A percentile compares a stretch with the other conserved stretches of the same genome.
Conservation (phyloP, 2,329 filamentous ascomycete genomes). For the Penicillium corylophilum region DNA sequence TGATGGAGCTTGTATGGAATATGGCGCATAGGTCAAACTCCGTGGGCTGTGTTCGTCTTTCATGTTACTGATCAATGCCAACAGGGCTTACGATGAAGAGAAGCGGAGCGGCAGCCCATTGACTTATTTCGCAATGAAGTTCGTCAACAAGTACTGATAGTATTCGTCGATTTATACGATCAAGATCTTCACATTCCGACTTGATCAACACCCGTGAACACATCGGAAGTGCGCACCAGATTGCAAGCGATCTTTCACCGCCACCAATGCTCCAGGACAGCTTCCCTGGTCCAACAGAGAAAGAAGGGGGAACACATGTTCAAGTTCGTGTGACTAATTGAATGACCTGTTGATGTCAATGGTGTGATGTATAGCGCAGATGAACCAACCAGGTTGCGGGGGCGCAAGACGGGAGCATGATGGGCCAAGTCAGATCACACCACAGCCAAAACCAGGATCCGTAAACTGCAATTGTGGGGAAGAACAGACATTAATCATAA, state of each 20-base stretch:
- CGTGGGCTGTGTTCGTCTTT: background rate
- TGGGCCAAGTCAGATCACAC: background rate
- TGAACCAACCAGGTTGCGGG: background rate
- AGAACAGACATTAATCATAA: background rate
- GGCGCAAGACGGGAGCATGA: background rate
- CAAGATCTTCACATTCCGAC: background rate
- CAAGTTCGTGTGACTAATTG: background rate
- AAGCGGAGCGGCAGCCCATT: background rate
- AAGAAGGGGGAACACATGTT: background rate
- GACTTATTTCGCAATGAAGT: background rate
- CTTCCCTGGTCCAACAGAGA: background rate
- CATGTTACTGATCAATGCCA: background rate
- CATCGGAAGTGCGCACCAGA: background rate
- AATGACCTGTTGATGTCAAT: background rate
- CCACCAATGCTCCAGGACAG: background rate
- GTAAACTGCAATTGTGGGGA: background rate
- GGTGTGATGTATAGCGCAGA: background rate
- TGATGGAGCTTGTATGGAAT: slow-evolving; percentile 4
- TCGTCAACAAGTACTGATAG: background rate
- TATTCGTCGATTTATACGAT: background rate
- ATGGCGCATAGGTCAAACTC: background rate
- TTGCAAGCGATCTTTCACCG: background rate
- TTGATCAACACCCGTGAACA: background rate
- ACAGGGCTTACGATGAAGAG: background rate
- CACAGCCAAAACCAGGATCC: background rate